phyloP scores from a whole-genome alignment of 371 early-diverging fungal genomes.

The Syncephalis fuscata region DNA sequence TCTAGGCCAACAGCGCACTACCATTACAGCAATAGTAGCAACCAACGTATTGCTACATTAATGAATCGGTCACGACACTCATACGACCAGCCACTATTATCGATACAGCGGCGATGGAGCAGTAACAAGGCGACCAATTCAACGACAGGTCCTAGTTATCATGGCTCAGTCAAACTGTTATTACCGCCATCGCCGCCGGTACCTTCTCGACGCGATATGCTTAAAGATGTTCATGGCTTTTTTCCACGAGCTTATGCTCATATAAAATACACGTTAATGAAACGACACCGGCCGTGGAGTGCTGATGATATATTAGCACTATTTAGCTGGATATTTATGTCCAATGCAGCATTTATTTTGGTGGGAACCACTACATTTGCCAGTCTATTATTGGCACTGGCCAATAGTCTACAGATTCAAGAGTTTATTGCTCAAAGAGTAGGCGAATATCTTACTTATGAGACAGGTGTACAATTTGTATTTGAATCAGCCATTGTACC shows the following conservation, averaged over 20 bases:
- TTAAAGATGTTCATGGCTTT: conserved; percentile 10
- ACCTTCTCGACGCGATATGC: not conserved
- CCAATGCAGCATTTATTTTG: conserved; percentile 67
- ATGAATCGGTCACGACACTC: too few relatives aligned
- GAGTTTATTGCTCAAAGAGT: conserved; percentile 67
- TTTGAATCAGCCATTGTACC: conserved; percentile 89
- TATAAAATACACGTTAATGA: conserved; percentile 35
- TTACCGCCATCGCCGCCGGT: not conserved
- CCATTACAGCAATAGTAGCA: too few relatives aligned
- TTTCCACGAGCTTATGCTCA: conserved; percentile 31
- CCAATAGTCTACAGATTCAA: conserved; percentile 80
- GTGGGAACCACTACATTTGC: conserved; percentile 85
- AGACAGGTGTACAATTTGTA: conserved; percentile 67
- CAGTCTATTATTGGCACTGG: conserved; percentile 57
- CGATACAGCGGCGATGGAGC: too few relatives aligned
- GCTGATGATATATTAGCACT: conserved; percentile 80
- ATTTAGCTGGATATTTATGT: conserved; percentile 78
- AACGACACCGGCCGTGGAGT: conserved; percentile 60
- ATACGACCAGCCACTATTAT: too few relatives aligned
- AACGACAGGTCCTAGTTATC: too few relatives aligned
- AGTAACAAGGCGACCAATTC: too few relatives aligned
- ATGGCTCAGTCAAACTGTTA: too few relatives aligned
- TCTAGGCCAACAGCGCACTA: too few relatives aligned
- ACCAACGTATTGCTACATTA: too few relatives aligned
- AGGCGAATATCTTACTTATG: conserved; percentile 57